phyloP scores from a whole-genome alignment of 208 protist species.

The Wallacemonas rigidus region DNA sequence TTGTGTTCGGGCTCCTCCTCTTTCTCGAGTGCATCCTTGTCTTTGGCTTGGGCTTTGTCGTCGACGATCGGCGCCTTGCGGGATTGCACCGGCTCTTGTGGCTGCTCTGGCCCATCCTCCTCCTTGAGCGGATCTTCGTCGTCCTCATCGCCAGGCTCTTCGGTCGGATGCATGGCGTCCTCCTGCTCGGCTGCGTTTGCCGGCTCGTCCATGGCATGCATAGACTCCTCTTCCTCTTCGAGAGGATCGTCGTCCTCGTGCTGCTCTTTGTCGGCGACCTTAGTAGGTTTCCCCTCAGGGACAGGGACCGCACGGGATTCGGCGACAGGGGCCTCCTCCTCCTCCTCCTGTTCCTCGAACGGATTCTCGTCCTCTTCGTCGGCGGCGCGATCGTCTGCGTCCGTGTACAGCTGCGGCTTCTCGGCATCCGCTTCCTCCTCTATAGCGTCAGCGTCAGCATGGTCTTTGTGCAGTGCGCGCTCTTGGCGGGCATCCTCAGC shows the following conservation, averaged over 20 bases:
- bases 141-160: slow-evolving; percentile 19
- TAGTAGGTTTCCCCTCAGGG: not conserved
- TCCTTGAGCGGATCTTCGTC: slow-evolving; percentile 3
- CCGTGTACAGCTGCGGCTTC: slow-evolving; percentile 5
- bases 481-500: not conserved
- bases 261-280: slow-evolving; percentile 6
- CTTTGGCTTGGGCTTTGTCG: slow-evolving; percentile 10
- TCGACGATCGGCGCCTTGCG: slow-evolving; percentile 2
- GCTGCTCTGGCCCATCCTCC: slow-evolving; percentile 8
- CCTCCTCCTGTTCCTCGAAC: slow-evolving; percentile 17
- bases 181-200: slow-evolving; percentile 15
- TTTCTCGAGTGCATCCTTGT: slow-evolving; percentile 11
- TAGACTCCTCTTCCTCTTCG: slow-evolving; percentile 17
- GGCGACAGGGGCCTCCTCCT: slow-evolving; percentile 6
- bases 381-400: not conserved
- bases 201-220: not conserved
- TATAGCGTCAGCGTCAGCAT: not conserved
- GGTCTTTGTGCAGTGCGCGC: not conserved
- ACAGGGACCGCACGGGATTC: slow-evolving; percentile 16
- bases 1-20: slow-evolving; percentile 1
- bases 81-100: not conserved
- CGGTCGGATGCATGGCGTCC: slow-evolving; percentile 3
- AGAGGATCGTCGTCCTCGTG: slow-evolving; percentile 4
- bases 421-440: slow-evolving; percentile 1
- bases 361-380: slow-evolving; percentile 20